A percentile compares a stretch with the other conserved stretches of the same genome.
phyloP scores from a whole-genome alignment of 1,284 basidiomycete species.

The Fomitiporia mediterranea region DNA sequence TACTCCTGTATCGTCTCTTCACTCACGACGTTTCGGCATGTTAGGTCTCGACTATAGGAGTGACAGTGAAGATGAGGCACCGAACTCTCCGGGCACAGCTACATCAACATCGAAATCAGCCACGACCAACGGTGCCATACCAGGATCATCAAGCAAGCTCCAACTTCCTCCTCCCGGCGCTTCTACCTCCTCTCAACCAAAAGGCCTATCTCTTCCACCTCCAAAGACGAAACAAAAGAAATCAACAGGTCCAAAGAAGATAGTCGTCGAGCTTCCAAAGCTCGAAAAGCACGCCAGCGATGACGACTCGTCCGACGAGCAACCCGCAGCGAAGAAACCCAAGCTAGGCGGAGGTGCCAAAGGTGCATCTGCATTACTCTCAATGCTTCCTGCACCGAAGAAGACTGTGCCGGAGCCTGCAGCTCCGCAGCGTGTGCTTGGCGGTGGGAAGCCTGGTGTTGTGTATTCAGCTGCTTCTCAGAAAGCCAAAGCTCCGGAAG shows the following conservation, averaged over 20 bases:
- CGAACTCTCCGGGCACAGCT: conserved; percentile 9
- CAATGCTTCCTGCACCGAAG: conserved; percentile 74
- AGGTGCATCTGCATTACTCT: conserved; percentile 59
- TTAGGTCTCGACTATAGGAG: conserved; percentile 69
- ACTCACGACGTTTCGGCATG: no score
- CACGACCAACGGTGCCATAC: conserved; percentile 23
- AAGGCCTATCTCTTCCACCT: conserved; percentile 33
- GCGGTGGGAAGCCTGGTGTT: conserved; percentile 57
- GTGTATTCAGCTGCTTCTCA: conserved; percentile 43
- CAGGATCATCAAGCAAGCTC: conserved; percentile 28
- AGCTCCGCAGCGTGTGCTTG: conserved; percentile 52
- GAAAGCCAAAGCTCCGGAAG: conserved; percentile 15
- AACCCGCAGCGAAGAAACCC: conserved; percentile 55
- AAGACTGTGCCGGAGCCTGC: conserved; percentile 38
- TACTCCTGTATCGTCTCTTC: no score
- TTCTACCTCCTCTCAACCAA: conserved; percentile 28
- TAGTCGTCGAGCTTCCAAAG: conserved; percentile 61
- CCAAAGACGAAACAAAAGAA: conserved; percentile 35
- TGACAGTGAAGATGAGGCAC: conserved; percentile 45
- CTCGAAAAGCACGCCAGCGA: conserved; percentile 39
- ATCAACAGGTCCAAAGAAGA: conserved; percentile 51
- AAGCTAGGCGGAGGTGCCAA: conserved; percentile 46
- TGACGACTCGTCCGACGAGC: conserved; percentile 38
- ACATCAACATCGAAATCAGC: conserved; percentile 17
- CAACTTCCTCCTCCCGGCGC: conserved; percentile 33